A percentile compares a stretch with the other conserved stretches of the same genome.
These are phyloP conservation scores for Podila minutissima DNA, from an alignment of 192 early-diverging fungal genomes.

Conservation along the genomic window DNA sequence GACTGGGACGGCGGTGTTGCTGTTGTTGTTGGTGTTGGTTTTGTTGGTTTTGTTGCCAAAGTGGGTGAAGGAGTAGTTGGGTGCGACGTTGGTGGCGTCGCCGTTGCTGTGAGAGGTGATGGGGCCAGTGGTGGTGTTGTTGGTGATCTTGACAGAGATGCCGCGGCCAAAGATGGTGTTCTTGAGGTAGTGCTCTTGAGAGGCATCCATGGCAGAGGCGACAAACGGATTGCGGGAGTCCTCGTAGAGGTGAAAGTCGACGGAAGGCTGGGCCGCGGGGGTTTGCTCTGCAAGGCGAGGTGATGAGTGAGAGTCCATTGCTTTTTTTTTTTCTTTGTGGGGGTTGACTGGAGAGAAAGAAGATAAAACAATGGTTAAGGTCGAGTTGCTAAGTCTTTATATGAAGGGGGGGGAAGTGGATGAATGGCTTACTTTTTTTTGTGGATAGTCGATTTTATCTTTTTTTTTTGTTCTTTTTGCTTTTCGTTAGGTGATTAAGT, in stretches of 20 bases:
- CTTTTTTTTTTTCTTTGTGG: not conserved
- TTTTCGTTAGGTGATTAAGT: conserved; percentile 1
- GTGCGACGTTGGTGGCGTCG: not conserved
- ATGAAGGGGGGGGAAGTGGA: not conserved
- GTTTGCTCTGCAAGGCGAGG: conserved; percentile 5
- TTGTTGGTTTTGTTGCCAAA: not conserved
- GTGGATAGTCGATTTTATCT: not conserved
- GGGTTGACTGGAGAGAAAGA: not conserved
- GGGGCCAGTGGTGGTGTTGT: not conserved
- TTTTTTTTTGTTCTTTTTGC: conserved; percentile 6
- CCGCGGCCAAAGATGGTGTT: not conserved
- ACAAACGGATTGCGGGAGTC: conserved; percentile 19
- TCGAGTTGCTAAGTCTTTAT: no score
- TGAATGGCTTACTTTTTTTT: conserved; percentile 4
- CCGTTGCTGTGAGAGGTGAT: not conserved
- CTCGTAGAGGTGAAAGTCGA: not conserved
- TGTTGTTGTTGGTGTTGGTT: conserved; percentile 5
- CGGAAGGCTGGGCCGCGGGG: not conserved
- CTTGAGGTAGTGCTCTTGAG: not conserved
- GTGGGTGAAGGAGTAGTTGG: conserved; percentile 1
- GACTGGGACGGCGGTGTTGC: not conserved
- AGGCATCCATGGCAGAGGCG: not conserved
- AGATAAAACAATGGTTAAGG: not conserved
- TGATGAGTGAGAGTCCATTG: conserved; percentile 11
- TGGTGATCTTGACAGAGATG: not conserved